phyloP scores from a whole-genome alignment of 768 basidiomycete species.

The Macrolepiota fuliginosa region DNA sequence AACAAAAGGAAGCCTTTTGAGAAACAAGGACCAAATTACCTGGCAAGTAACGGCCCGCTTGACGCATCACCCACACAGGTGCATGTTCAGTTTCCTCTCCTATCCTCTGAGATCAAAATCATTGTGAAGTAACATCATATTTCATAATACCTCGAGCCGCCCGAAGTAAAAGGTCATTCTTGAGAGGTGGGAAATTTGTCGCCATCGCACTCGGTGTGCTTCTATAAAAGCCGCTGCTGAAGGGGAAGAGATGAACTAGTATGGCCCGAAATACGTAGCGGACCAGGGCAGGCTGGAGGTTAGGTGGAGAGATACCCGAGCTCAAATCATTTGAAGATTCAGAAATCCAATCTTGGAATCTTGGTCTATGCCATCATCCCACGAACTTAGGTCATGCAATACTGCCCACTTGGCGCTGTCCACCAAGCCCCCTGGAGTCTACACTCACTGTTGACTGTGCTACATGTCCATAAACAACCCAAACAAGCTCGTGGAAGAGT shows the following conservation, averaged over 20 bases:
- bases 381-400: not conserved
- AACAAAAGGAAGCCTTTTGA: constrained; percentile 2
- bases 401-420: not conserved
- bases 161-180: constrained; percentile 87
- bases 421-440: not conserved
- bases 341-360: not conserved
- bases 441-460: not conserved
- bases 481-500: constrained; percentile 65
- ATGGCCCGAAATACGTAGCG: not conserved
- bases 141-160: constrained; percentile 67
- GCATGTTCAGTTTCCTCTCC: constrained; percentile 87
- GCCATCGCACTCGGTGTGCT: constrained; percentile 27
- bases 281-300: not conserved
- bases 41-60: constrained; percentile 94
- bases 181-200: constrained; percentile 63
- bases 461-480: constrained; percentile 55
- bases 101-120: constrained; percentile 22
- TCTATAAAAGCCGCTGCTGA: not conserved
- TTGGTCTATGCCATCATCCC: not conserved
- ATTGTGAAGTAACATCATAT: not conserved
- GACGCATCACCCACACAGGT: constrained; percentile 99
- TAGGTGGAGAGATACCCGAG: not conserved
- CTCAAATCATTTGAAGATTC: not conserved
- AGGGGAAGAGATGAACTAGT: not conserved
- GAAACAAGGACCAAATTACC: constrained; percentile 44